Base-by-base conservation (phyloP, 2,329 filamentous ascomycete genomes). In the Talaromyces piceae region DNA sequence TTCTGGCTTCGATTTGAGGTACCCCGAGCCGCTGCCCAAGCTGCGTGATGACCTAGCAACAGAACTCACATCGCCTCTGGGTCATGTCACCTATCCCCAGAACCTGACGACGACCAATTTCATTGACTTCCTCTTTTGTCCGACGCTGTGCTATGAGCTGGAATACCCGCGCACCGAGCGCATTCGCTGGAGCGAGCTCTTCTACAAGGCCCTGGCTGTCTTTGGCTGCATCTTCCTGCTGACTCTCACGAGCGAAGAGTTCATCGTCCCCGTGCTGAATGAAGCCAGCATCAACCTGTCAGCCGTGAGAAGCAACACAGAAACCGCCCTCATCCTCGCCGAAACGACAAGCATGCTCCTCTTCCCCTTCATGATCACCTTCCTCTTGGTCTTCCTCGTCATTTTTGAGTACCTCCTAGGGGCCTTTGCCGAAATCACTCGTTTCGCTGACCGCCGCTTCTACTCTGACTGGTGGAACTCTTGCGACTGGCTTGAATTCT, bases 321-420 rank as follows among this genome's bases (percentile, higher is more conserved):
- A 97, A 56, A 82, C 81, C 51, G 76, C 82, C 2, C 80, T 98
- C 54, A 83, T 96, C 58, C 78, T 98, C 22, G 82, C 87, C 25
- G 93, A 97, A 75, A 90, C 87, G 12, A 91, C 95, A 64, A 91
- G 87, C 52, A 84, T 88, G 76, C 81, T 98, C 16, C 79, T 98
- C 20, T 97, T 96, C 70, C 93, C 93, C 3, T 98, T 97, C 69
- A 96, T 96, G 88, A 79, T 97, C 55, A 95, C 86, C 3, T 94
- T 97, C 67, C 76, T 97, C 4, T 82, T 97, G 45, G 91, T 97
- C 50, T 98, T 98, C 74, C 83, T 98, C 53, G 90, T 96, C 68
- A 97, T 97, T 62, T 98, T 97, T 68, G 93, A 98, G 69, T 98
- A 97, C 69, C 80, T 95, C 9, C 81, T 97, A 28, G 93, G 91